Base-by-base conservation (phyloP, 2,329 filamentous ascomycete species). In the Scedosporium apiospermum region DNA sequence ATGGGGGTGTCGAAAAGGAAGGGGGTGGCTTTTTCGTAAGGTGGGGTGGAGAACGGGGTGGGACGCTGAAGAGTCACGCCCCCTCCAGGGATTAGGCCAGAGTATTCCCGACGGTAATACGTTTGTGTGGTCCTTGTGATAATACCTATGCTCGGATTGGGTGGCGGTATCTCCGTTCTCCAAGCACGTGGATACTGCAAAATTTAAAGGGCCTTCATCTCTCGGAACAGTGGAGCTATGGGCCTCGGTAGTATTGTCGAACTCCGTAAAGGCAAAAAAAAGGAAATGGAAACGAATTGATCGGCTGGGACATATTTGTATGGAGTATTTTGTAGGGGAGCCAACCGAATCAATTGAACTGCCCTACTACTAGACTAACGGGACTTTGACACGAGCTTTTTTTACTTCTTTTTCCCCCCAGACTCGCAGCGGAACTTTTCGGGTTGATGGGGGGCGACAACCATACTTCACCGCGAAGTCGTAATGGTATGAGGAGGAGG, bases 121-220 rank as follows among this genome's bases (percentile, higher is more conserved):
- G 27, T 30, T 38, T 34, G 30, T 34, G 18, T 34, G n/a, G 27
- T 16, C 41, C 58, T 55, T 61, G 60, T 61, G 60, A 61, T 61
- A 53, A 51, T 41, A 23, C 30, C 49, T 57, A 49, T 27, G 58
- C 18, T 34, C 27, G 58, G 16, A 60, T 60, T 60, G 21, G 57
- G 26, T 60, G 42, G 49, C 60, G 60, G 60, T 51, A 30, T 61
- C 46, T 61, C 60, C 60, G 60, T 61, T 51, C 60, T 51, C 27
- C 60, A 21, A 30, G 60, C 60, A 61, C 60, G 60, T 61, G 60
- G 46, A 55, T 51, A 34, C 30, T 30, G 14, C 14, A 58, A 58
- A 58, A 58, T 34, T 58, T n/a, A 16, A 21, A 58, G 27, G 55
- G 18, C 9, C 55, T 30, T 30, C 26, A 58, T 30, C 26, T 38